A percentile compares a stretch with the other conserved stretches of the same genome.
Evolutionary conservation across 1,139 yeast species (phyloP).

Genomic region (Arxiozyma heterogenica): DNA sequence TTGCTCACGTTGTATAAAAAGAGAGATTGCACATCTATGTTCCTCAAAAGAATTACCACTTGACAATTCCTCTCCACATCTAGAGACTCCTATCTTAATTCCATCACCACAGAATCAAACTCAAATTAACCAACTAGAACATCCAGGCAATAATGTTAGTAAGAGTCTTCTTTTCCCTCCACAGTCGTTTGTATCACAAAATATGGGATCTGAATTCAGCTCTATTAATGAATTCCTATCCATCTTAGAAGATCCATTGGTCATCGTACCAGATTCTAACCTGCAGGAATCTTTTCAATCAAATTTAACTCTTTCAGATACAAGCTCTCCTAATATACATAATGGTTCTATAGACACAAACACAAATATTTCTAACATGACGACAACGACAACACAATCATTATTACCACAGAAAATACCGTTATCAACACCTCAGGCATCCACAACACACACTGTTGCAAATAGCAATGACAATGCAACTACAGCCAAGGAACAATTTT

Average conservation of each 20-base stretch:
- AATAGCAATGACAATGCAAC: not conserved
- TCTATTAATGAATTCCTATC: conserved; percentile 82
- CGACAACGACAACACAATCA: not conserved
- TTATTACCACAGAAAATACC: not conserved
- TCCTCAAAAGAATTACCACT: conserved; percentile 47
- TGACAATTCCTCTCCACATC: not conserved
- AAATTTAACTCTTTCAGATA: not conserved
- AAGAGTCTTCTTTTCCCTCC: conserved; percentile 9
- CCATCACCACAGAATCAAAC: not conserved
- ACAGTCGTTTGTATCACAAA: conserved; percentile 76
- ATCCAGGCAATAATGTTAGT: not conserved
- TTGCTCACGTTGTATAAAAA: conserved; percentile 75
- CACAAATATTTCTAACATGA: not conserved
- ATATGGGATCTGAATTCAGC: conserved; percentile 87
- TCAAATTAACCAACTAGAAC: not conserved
- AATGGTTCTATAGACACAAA: conserved; percentile 3
- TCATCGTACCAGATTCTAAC: conserved; percentile 7
- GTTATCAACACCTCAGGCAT: not conserved
- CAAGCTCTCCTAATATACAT: not conserved
- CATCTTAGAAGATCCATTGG: conserved; percentile 78
- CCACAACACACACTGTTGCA: not conserved
- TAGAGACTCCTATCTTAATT: conserved; percentile 18
- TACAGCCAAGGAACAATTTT: conserved; percentile 86
- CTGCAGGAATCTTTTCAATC: not conserved
- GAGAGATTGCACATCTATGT: conserved; percentile 85